phyloP scores from a whole-genome alignment of 192 early-diverging fungal genomes.

The Linnemannia exigua region DNA sequence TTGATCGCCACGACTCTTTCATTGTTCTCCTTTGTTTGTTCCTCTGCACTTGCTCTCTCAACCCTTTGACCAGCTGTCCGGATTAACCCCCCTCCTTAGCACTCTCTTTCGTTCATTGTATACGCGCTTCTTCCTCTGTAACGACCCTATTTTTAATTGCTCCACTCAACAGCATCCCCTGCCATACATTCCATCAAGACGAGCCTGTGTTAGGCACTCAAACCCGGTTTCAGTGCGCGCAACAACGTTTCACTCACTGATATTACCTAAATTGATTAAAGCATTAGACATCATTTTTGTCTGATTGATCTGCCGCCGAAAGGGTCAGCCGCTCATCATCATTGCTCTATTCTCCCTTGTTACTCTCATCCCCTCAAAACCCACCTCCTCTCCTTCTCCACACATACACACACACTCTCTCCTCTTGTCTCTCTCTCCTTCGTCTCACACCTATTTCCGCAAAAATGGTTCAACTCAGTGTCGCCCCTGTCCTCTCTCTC shows the following conservation, averaged over 20 bases:
- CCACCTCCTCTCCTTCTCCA: too few species aligned
- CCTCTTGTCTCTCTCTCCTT: background rate
- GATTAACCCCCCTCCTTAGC: background rate
- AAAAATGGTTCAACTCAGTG: background rate
- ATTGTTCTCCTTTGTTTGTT: background rate
- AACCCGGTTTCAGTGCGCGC: background rate
- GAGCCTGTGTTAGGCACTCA: background rate
- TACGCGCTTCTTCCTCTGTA: background rate
- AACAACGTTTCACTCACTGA: too few species aligned
- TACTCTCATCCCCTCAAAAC: background rate
- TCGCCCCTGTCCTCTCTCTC: background rate
- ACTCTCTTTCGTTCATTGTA: background rate
- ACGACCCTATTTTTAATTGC: constrained; percentile 3
- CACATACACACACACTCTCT: background rate
- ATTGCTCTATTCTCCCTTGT: background rate
- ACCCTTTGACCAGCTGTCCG: background rate
- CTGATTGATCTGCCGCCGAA: background rate
- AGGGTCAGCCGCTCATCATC: background rate
- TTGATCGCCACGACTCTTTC: background rate
- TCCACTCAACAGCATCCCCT: background rate
- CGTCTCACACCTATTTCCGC: background rate
- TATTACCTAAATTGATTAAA: too few species aligned
- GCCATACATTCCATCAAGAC: constrained; percentile 2
- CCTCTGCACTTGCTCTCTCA: background rate
- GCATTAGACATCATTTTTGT: background rate